Percentiles rank a stretch among this genome's conserved stretches.
These are phyloP conservation scores for Fraxinus anomala DNA, from an alignment of 257 asterid species.

Conservation along the genomic window DNA sequence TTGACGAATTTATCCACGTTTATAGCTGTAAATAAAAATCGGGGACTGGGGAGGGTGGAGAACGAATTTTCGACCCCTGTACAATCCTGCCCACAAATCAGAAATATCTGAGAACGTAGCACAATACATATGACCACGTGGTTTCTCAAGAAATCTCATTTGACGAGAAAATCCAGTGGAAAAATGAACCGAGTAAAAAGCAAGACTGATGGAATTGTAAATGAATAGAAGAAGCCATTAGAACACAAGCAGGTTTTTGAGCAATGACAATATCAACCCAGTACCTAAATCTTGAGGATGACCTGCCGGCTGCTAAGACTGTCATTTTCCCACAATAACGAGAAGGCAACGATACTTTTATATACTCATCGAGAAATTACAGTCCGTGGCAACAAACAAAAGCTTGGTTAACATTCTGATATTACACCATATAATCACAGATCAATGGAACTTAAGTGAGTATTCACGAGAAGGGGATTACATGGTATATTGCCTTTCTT, in stretches of 20 bases:
- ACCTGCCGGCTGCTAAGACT: background rate
- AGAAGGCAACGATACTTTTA: background rate
- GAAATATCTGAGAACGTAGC: too few species aligned
- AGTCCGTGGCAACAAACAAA: background rate
- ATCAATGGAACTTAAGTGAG: slow-evolving; percentile 18
- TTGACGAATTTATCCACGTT: too few species aligned
- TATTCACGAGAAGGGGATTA: slow-evolving; percentile 13
- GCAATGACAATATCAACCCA: background rate
- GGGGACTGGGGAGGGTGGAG: too few species aligned
- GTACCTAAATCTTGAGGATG: background rate
- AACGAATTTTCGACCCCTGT: too few species aligned
- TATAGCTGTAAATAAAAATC: too few species aligned
- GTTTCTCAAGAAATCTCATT: too few species aligned
- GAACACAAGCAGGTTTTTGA: background rate
- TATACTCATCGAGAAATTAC: background rate
- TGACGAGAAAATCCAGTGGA: too few species aligned
- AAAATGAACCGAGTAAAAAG: too few species aligned
- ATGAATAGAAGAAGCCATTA: background rate
- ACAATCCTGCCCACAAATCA: too few species aligned
- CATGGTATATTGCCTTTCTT: background rate
- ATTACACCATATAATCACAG: background rate
- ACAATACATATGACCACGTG: too few species aligned
- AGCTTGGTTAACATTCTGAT: background rate
- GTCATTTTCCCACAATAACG: background rate
- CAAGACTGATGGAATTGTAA: background rate